These are phyloP conservation scores for Thyridium curvatum DNA, from an alignment of 2,329 filamentous ascomycete species.

Conservation along the genomic window DNA sequence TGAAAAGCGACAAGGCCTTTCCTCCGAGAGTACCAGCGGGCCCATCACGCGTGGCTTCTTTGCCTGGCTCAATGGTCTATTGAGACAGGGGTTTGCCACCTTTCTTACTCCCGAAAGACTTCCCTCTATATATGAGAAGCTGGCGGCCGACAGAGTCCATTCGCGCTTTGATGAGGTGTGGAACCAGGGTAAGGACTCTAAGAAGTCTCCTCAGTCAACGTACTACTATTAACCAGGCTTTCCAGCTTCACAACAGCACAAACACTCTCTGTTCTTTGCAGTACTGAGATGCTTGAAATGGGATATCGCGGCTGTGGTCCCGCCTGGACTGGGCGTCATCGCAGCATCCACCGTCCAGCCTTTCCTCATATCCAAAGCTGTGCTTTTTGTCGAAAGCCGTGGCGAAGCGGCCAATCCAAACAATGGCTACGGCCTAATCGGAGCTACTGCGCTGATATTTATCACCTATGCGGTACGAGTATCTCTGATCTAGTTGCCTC, in stretches of 20 bases:
- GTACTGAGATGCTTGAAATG: too few species aligned
- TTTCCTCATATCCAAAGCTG: constrained; percentile 19
- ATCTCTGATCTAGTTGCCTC: too few species aligned
- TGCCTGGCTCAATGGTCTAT: constrained; percentile 26
- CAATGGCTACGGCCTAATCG: constrained; percentile 34
- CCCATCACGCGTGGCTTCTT: constrained; percentile 26
- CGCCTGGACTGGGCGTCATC: constrained; percentile 7
- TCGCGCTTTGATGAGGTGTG: too few species aligned
- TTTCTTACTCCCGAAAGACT: constrained; percentile 25
- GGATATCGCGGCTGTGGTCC: too few species aligned
- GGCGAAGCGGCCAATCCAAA: constrained; percentile 6
- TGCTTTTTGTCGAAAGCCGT: constrained; percentile 13
- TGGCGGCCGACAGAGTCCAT: too few species aligned
- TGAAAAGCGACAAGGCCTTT: constrained; percentile 6
- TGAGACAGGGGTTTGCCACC: constrained; percentile 24
- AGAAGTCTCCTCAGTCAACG: too few species aligned
- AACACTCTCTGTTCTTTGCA: background rate
- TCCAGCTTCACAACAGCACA: background rate
- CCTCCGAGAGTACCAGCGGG: constrained; percentile 26
- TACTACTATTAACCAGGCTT: too few species aligned
- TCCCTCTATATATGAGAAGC: constrained; percentile 7
- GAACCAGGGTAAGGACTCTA: constrained; percentile 1
- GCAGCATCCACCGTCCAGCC: constrained; percentile 18
- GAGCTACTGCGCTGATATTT: constrained; percentile 29
- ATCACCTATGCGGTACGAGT: too few species aligned